These are phyloP conservation scores for Arthrobotrys conoides DNA, from an alignment of 2,329 filamentous ascomycete species.

Conservation along the genomic window DNA sequence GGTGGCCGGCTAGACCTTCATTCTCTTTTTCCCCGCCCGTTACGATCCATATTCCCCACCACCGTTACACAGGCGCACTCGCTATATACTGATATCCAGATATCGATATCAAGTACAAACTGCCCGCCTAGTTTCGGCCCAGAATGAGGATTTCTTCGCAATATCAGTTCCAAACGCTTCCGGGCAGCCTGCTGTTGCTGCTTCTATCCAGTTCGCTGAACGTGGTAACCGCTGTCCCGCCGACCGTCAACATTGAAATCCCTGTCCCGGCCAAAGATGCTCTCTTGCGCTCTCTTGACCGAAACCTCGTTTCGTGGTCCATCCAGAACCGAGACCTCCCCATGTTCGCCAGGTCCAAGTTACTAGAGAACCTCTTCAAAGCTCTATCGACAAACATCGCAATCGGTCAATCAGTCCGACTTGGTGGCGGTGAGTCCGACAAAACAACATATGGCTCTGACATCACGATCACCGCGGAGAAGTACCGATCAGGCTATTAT, in stretches of 20 bases:
- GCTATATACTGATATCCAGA: too few species aligned
- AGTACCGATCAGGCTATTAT: constrained; percentile 47
- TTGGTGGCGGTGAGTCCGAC: constrained; percentile 47
- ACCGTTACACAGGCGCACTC: not conserved
- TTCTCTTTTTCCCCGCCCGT: not conserved
- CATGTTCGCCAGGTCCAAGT: constrained; percentile 29
- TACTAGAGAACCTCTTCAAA: constrained; percentile 35
- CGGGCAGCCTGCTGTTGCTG: not conserved
- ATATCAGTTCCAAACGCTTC: not conserved
- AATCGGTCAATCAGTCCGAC: constrained; percentile 29
- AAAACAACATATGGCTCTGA: constrained; percentile 42
- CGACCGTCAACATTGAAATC: constrained; percentile 29
- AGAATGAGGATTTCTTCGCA: not conserved
- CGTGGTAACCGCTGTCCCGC: not conserved
- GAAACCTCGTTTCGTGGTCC: constrained; percentile 50
- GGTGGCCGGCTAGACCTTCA: too few species aligned
- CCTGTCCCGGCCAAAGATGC: constrained; percentile 38
- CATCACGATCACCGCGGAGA: constrained; percentile 27
- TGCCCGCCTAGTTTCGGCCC: not conserved
- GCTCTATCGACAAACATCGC: constrained; percentile 34
- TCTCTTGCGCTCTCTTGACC: constrained; percentile 31
- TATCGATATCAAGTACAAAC: too few species aligned
- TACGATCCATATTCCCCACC: not conserved
- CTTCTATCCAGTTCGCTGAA: not conserved
- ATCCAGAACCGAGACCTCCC: constrained; percentile 51